phyloP scores from a whole-genome alignment of 257 asterid genomes.

The Primulina tabacum region DNA sequence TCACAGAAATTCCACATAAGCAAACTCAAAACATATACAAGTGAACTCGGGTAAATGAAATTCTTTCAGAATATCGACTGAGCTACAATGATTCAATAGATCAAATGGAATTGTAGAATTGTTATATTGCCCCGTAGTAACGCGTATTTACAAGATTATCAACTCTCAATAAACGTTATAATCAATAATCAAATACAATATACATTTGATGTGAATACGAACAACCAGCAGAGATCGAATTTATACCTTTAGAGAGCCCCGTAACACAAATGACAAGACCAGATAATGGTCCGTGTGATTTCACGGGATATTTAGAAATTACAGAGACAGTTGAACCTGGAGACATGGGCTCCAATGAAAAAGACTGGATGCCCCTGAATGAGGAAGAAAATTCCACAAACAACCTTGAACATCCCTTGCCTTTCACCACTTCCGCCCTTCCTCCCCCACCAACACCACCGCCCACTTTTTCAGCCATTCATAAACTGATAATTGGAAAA shows the following conservation, averaged over 20 bases:
- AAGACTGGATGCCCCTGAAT: slow-evolving; percentile 55
- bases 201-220: slow-evolving; percentile 6
- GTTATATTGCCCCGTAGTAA: no score
- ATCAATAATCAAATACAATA: slow-evolving; percentile 20
- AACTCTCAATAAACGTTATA: not conserved
- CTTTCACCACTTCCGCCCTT: slow-evolving; percentile 68
- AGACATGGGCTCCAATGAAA: slow-evolving; percentile 52
- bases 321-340: slow-evolving; percentile 48
- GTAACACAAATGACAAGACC: slow-evolving; percentile 93
- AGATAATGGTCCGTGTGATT: slow-evolving; percentile 48
- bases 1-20: not conserved
- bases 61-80: not conserved
- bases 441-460: slow-evolving; percentile 46
- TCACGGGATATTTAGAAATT: slow-evolving; percentile 21
- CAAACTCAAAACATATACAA: slow-evolving; percentile 7
- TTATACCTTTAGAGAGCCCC: slow-evolving; percentile 79
- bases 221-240: not conserved
- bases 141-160: no score
- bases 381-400: slow-evolving; percentile 70
- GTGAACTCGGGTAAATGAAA: not conserved
- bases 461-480: slow-evolving; percentile 35
- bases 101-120: not conserved
- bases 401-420: slow-evolving; percentile 82
- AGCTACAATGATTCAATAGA: not conserved
- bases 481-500: slow-evolving; percentile 10